Evolutionary conservation across 768 basidiomycete genomes (phyloP).

Genomic region (Naganishia randhawae): DNA sequence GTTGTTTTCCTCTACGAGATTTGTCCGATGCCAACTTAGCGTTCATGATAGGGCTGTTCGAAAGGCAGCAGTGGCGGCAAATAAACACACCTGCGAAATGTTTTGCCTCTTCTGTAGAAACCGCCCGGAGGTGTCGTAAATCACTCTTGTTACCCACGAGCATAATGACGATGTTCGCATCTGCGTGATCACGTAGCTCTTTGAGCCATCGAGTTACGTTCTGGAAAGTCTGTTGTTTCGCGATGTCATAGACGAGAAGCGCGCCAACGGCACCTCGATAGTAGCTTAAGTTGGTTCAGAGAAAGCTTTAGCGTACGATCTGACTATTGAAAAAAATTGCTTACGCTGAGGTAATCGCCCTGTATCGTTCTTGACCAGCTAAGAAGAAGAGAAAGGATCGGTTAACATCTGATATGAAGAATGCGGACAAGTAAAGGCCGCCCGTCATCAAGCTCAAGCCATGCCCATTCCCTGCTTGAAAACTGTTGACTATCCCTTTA

Average conservation of each 20-base stretch:
- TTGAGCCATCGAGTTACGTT: conserved; percentile 95
- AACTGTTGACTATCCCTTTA: background rate
- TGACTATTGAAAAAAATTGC: background rate
- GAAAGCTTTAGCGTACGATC: background rate
- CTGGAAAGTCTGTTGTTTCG: conserved; percentile 66
- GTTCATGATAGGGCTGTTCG: background rate
- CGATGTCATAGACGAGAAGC: conserved; percentile 52
- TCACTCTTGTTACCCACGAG: conserved; percentile 98
- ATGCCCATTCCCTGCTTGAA: background rate
- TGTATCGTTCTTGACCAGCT: conserved; percentile 97
- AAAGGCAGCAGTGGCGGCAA: background rate
- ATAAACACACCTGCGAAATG: conserved; percentile 68
- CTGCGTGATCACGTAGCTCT: conserved; percentile 89
- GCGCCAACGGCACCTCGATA: conserved; percentile 82
- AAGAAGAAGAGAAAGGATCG: background rate
- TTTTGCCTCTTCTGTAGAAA: conserved; percentile 96
- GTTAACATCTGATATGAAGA: too few species aligned
- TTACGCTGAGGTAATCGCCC: conserved; percentile 90
- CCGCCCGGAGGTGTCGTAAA: conserved; percentile 93
- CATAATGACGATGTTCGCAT: conserved; percentile 83
- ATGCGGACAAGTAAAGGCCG: background rate
- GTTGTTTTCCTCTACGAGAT: conserved; percentile 70
- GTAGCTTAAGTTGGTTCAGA: conserved; percentile 54
- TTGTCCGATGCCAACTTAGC: background rate
- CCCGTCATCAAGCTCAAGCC: background rate